Conservation (phyloP, 2,329 filamentous ascomycete species). For the Penicillium sp. region DNA sequence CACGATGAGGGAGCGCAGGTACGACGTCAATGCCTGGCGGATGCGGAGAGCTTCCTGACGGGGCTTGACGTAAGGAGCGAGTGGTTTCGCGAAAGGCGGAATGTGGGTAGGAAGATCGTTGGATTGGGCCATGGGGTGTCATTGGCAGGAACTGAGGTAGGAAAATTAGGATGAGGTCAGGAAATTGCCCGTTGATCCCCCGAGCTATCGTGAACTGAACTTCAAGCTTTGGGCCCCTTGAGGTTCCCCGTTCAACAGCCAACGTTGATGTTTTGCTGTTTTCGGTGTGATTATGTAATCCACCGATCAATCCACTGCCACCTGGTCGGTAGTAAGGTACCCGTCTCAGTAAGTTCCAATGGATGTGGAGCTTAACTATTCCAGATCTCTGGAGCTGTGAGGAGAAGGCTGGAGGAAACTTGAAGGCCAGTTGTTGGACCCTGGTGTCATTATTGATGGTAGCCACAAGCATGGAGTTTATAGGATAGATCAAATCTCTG, state of each 20-base stretch:
- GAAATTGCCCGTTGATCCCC: neutral
- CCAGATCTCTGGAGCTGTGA: conserved; percentile 3
- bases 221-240: neutral
- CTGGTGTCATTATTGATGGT: neutral
- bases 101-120: conserved; percentile 29
- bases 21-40: conserved; percentile 42
- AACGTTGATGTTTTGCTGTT: conserved; percentile 22
- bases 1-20: conserved; percentile 41
- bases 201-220: neutral
- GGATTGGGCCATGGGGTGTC: conserved; percentile 29
- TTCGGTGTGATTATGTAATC: conserved; percentile 22
- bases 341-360: neutral
- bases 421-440: neutral
- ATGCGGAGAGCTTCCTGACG: conserved; percentile 44
- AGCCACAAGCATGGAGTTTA: neutral
- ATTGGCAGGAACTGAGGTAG: conserved; percentile 12
- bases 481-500: neutral
- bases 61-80: conserved; percentile 43
- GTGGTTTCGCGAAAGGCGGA: conserved; percentile 37
- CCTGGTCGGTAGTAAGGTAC: too few species aligned
- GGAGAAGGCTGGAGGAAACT: neutral
- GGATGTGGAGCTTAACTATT: neutral
- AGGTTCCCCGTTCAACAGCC: neutral
- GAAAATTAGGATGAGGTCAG: neutral
- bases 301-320: conserved; percentile 11